Evolutionary conservation across 1,284 basidiomycete species (phyloP), one percentile per base, ranked within the genome.

Genomic region (Schizopora paradoxa): DNA sequence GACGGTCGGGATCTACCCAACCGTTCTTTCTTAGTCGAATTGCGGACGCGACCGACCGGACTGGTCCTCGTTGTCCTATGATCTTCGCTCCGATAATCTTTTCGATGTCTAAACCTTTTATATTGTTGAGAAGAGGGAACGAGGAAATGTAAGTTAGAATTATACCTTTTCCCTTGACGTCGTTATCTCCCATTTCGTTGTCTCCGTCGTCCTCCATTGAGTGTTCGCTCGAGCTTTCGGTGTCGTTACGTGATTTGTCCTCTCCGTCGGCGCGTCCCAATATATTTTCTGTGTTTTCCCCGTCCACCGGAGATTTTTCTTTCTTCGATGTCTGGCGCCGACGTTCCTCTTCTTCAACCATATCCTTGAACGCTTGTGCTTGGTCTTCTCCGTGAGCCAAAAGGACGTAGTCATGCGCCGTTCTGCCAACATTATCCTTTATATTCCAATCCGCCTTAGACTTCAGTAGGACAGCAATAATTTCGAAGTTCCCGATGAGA

Each of bases 1-100:
- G 47, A 19, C 47, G 32, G 21, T 48, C 47, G 5, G 47, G 47
- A 37, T 43, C 47, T 5, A 48, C 41, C 47, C 47, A 48, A 1
- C 34, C 41, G 25, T 35, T 43, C 25, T 48, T 28, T 4, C 46
- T 40, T 2, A 39, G 34, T 14, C 47, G 41, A n/a, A 43, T 43
- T 28, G 41, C 41, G 18, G 33, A 23, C 6, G 47, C 41, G 16
- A 48, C 41, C 1, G 26, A 21, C 6, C 33, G 47, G 28, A 48
- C 39, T 6, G 47, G 47, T 22, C 41, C 47, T 11, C 41, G 40
- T 22, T 48, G 47, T n/a, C 47, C 47, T 11, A 48, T 42, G n/a
- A 48, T 32, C 21, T 48, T 43, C 19, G 39, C 35, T 7, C 34
- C 41, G 10, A 48, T 18, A 4, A 29, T 10, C 28, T 27, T 25